Evolutionary conservation across 2,329 filamentous ascomycete species (phyloP).

Genomic region (Scedosporium apiospermum): DNA sequence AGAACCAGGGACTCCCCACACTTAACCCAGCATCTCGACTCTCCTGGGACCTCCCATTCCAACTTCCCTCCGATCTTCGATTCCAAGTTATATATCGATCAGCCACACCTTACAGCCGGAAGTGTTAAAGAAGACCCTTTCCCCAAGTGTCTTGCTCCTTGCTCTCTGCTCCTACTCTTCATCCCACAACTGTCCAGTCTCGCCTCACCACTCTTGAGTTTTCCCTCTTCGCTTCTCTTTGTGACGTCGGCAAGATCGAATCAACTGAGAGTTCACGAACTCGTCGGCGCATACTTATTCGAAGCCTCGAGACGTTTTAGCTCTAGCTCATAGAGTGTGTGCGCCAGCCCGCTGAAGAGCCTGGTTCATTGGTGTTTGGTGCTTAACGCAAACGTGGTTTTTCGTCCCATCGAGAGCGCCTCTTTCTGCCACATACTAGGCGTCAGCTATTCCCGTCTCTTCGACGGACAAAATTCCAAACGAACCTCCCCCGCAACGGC

Average conservation of each 20-base stretch:
- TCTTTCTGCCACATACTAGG: neutral
- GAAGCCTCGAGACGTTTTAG: neutral
- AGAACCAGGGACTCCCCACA: slow-evolving; percentile 6
- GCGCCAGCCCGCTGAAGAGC: too few relatives aligned
- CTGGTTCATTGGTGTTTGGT: too few relatives aligned
- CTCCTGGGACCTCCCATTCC: slow-evolving; percentile 3
- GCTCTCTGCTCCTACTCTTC: neutral
- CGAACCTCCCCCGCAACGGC: neutral
- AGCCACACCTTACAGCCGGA: neutral
- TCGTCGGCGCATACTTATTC: too few relatives aligned
- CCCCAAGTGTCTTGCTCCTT: neutral
- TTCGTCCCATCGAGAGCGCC: too few relatives aligned
- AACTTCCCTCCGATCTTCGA: slow-evolving; percentile 5
- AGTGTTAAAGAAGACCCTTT: neutral
- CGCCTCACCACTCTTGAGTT: neutral
- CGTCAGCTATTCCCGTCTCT: neutral
- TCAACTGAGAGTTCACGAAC: too few relatives aligned
- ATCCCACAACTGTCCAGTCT: neutral
- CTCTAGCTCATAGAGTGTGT: neutral
- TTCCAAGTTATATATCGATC: neutral
- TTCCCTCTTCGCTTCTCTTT: neutral
- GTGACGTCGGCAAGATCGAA: neutral
- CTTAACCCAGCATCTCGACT: slow-evolving; percentile 2
- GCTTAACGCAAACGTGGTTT: too few relatives aligned
- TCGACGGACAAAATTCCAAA: neutral